Conservation (phyloP, 441 rosid genomes). For the Breynia disticha region DNA sequence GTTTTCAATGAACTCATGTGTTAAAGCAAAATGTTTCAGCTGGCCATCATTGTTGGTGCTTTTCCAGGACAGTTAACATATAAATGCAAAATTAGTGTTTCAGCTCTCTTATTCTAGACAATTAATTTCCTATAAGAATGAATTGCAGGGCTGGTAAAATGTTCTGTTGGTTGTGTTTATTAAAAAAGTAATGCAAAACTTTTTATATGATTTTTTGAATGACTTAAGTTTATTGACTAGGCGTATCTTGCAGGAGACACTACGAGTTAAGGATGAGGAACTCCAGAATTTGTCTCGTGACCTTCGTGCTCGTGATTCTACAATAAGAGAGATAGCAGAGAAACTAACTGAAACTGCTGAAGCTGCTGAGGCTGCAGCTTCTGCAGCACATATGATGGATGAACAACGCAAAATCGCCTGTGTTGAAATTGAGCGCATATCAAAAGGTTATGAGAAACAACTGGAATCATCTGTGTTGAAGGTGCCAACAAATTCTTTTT, state of each 20-base stretch:
- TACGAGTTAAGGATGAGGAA: constrained; percentile 94
- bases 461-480: constrained; percentile 39
- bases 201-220: background rate
- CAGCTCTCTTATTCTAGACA: too few relatives aligned
- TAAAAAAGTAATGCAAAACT: too few relatives aligned
- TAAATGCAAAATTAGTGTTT: too few relatives aligned
- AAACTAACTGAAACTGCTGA: constrained; percentile 97
- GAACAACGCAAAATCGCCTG: constrained; percentile 76
- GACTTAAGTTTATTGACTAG: constrained; percentile 8
- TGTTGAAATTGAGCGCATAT: constrained; percentile 61
- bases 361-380: constrained; percentile 96
- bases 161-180: too few relatives aligned
- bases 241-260: constrained; percentile 61
- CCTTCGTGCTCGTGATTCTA: constrained; percentile 86
- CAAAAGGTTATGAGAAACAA: constrained; percentile 46
- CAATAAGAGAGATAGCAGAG: constrained; percentile 82
- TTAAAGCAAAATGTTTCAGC: too few relatives aligned
- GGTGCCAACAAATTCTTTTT: constrained; percentile 27
- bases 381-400: constrained; percentile 86
- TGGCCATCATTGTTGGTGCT: too few relatives aligned
- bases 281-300: constrained; percentile 79
- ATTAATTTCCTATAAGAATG: too few relatives aligned
- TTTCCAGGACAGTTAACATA: too few relatives aligned
- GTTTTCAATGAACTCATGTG: too few relatives aligned
- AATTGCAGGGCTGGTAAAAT: too few relatives aligned